Evolutionary conservation across 345 rosid genomes (phyloP), one percentile per base, ranked within the genome.

Genomic region (Arabidopsis arenosa): DNA sequence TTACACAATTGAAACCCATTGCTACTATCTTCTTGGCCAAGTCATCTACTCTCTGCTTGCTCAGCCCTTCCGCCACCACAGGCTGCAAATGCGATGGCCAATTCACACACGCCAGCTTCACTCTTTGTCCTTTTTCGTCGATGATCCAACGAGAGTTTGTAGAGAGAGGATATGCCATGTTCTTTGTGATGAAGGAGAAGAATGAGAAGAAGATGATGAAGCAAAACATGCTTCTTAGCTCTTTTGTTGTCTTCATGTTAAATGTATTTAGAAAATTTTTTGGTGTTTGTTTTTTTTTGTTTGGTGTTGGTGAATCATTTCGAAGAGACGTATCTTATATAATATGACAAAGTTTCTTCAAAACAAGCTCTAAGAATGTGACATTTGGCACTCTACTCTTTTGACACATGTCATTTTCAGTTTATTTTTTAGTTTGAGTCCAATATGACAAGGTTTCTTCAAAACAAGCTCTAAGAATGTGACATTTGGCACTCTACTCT

Each of bases 31-130:
- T 60, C 45, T 74, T 56, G 15, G 85, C 76, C 21, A 87, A 56
- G 40, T n/a, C 51, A 54, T 83, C 82, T 57, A 85, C n/a, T 4
- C 89, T 82, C 62, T 76, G 89, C 82, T 86, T 87, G 85, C 85
- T 82, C 5, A 90, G 87, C 14, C 96, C 96, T 79, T 90, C 93
- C 2, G 90, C 93, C 43, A 90, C 86, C 69, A 86, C 75, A 4
- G 86, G 56, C 5, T 85, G 88, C 5, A 89, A 80, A 78, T 89
- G 93, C 2, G 91, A 73, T 15, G 79, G 88, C 96, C 93, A 88
- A 67, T 85, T 90, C 53, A 74, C 84, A 80, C 96, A 90, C 0
- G 87, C 88, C 12, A 90, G 79, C 87, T 90, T 90, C 72, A 88
- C 89, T 36, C 93, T 79, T 37, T 66, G 79, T 18, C 85, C 87